Conservation (phyloP, 805 yeast genomes). For the Schwanniomyces yamadae region DNA sequence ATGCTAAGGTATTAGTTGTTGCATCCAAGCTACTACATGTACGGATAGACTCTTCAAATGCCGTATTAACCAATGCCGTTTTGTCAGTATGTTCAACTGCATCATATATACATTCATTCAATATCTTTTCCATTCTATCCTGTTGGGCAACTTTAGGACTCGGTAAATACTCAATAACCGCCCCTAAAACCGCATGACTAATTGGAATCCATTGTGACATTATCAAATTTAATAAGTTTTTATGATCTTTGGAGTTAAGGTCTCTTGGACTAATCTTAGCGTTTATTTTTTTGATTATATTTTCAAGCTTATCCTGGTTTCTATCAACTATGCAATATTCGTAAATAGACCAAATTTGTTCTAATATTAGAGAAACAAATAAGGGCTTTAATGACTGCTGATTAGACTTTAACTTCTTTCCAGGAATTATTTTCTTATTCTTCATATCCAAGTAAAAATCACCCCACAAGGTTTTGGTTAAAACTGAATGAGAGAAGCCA, state of each 20-base stretch:
- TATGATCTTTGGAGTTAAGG: constrained; percentile 73
- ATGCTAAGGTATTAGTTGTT: constrained; percentile 52
- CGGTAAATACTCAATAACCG: constrained; percentile 83
- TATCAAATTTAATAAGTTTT: constrained; percentile 57
- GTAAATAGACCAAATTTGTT: constrained; percentile 90
- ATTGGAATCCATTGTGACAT: constrained; percentile 95
- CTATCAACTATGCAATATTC: constrained; percentile 63
- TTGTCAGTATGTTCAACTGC: constrained; percentile 42
- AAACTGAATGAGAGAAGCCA: constrained; percentile 76
- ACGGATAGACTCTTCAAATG: constrained; percentile 55
- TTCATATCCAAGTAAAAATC: constrained; percentile 88
- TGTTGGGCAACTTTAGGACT: constrained; percentile 78
- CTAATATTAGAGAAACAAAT: constrained; percentile 83
- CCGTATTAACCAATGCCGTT: constrained; percentile 44
- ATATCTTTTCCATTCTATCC: constrained; percentile 64
- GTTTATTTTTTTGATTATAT: constrained; percentile 68
- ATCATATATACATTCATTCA: constrained; percentile 44
- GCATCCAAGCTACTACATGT: constrained; percentile 69
- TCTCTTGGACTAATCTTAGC: constrained; percentile 75
- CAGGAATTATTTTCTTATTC: constrained; percentile 74
- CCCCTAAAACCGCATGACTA: constrained; percentile 77
- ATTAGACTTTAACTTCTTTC: constrained; percentile 62
- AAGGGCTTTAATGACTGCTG: constrained; percentile 59
- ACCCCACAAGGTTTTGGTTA: constrained; percentile 93
- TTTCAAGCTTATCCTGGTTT: constrained; percentile 69